These are phyloP conservation scores for Allomyces javanicus DNA, from an alignment of 192 early-diverging fungal genomes.

Conservation along the genomic window DNA sequence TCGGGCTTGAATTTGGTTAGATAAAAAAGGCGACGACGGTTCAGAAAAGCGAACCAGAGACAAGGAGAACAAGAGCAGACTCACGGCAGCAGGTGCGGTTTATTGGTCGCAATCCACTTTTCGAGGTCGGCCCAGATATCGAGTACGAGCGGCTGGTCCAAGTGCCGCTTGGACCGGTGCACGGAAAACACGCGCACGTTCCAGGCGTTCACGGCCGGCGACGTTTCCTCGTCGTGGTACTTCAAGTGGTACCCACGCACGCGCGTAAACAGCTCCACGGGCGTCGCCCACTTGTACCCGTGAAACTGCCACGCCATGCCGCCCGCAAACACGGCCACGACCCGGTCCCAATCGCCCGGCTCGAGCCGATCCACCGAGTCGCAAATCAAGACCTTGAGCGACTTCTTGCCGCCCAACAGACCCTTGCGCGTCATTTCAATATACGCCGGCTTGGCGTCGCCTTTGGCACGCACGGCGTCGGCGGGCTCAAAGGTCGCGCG, in stretches of 20 bases:
- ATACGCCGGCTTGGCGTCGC: neutral
- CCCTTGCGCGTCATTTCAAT: neutral
- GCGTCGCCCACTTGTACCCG: conserved; percentile 25
- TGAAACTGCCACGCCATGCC: conserved; percentile 39
- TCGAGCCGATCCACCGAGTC: neutral
- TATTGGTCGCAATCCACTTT: conserved; percentile 1
- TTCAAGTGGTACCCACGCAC: conserved; percentile 30
- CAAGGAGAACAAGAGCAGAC: too few species aligned
- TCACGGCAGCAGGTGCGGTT: conserved; percentile 1
- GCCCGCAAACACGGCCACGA: conserved; percentile 33
- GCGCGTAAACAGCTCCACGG: conserved; percentile 26
- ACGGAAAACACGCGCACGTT: conserved; percentile 23
- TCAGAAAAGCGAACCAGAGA: too few species aligned
- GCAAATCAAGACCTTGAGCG: neutral
- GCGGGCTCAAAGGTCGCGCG: neutral
- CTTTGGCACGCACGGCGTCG: neutral
- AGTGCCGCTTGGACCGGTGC: conserved; percentile 18
- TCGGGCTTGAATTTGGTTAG: too few species aligned
- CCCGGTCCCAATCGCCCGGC: conserved; percentile 13
- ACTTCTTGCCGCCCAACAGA: neutral
- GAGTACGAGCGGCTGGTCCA: conserved; percentile 24
- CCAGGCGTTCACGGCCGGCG: conserved; percentile 23
- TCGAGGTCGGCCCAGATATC: conserved; percentile 32
- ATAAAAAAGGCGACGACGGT: too few species aligned
- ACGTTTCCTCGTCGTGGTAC: conserved; percentile 23